Base-by-base conservation (phyloP, 2,329 filamentous ascomycete species). In the Canariomyces notabilis region DNA sequence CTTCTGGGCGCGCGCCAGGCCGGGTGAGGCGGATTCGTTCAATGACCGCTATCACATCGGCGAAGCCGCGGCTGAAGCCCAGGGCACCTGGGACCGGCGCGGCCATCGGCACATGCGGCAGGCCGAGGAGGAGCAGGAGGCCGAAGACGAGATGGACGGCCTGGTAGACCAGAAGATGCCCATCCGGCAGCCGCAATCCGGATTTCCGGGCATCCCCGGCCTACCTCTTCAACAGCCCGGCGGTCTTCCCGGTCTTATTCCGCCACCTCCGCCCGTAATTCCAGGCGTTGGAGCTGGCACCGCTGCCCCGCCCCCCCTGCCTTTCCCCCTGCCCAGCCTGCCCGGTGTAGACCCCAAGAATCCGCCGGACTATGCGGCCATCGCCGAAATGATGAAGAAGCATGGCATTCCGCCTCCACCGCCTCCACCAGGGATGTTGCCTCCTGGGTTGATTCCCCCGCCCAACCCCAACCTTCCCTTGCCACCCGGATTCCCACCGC, bases 41-140 rank as follows among this genome's bases (percentile, higher is more conserved):
- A 89, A 90, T 60, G 93, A 98, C 68, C 81, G 89, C 48, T 96
- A 94, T 65, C 93, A 98, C 63, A 93, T 97, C 53, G 93, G 93
- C 39, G 90, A 96, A 67, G 83, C 87, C 6, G 90, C 89, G 0
- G 91, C 91, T 20, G 90, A 96, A 68, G 89, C 89, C 0, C 87
- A 93, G 64, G 93, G 93, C n/a, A 96, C 90, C 1, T 96, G 87
- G 80, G 89, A 90, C 62, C 81, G 87, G 22, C 83, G 87, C 32
- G 84, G 86, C 48, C 82, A 85, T 46, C 81, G 86, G 23, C 80
- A 83, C 38, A 85, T 93, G 65, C 79, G 86, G 57, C 85, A 89
- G 55, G 90, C 95, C 58, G 89, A 96, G 59, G 93, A 97, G 64
- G 89, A 96, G 61, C 87, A 91, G 61, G 90, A 97, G 65, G 75